Base-by-base conservation (phyloP, 768 basidiomycete species). In the Pisolithus microcarpus region DNA sequence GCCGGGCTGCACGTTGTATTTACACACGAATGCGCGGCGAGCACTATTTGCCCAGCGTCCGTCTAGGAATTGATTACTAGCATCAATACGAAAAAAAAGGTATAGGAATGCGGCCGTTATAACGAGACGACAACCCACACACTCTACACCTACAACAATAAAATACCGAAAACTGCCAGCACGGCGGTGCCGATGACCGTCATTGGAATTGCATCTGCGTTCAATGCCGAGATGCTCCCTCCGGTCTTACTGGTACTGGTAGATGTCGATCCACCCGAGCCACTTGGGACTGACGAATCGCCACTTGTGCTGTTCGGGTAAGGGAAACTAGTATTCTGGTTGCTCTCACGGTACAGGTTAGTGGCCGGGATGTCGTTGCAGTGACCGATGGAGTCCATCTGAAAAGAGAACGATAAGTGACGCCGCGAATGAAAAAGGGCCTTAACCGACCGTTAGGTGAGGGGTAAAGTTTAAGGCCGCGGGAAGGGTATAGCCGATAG, bases 261-360 rank as follows among this genome's bases (percentile, higher is more conserved):
- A 39, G 38, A 11, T 2, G 39, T 15, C 15, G 48, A 18, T 15
- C 55, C 44, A 36, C 54, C 50, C 9, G 51, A 39, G 18, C 53
- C 38, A 31, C 54, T 48, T 15, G 61, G 47, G 5, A 57, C 54
- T 8, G 56, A 55, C 10, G 56, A 24, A 24, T 43, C 52, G 7
- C 52, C 54, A 16, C 36, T 7, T 1, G 65, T 66, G 46, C 69
- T 65, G 52, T 77, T 74, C 42, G 65, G 43, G 53, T 71, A 77
- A 18, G 82, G 83, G 78, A 87, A 87, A 0, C 82, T 71, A 19
- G 58, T 61, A 67, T 94, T 93, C 52, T 72, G 72, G 57, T 81
- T 90, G 24, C 84, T 88, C 72, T 97, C 94, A 43, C 83, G 72
- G 72, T 96, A 98, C 38, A 93, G 71, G 63, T 95, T 79, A 30